Evolutionary conservation across 805 yeast species (phyloP).

Genomic region (Scheffersomyces ergatensis): DNA sequence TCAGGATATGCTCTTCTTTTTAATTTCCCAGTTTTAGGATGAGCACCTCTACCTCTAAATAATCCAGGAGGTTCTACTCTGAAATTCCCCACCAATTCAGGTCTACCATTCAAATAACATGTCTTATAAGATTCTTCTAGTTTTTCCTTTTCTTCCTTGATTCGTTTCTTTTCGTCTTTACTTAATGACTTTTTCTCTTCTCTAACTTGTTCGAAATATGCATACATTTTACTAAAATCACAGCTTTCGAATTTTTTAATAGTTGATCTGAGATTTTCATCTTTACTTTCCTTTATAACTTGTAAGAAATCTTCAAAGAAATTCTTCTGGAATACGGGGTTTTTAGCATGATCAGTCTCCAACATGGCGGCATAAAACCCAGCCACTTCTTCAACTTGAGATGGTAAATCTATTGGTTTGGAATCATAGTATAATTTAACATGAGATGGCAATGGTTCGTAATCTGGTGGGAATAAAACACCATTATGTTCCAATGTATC

Average conservation of each 20-base stretch:
- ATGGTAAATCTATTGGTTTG: slow-evolving; percentile 69
- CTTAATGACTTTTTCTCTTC: slow-evolving; percentile 70
- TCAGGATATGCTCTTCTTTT: slow-evolving; percentile 87
- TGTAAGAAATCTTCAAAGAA: slow-evolving; percentile 76
- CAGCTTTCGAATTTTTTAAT: slow-evolving; percentile 62
- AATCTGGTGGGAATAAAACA: slow-evolving; percentile 89
- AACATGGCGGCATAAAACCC: slow-evolving; percentile 90
- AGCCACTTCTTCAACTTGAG: slow-evolving; percentile 92
- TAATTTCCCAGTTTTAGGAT: slow-evolving; percentile 91
- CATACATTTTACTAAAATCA: slow-evolving; percentile 75
- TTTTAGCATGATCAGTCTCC: slow-evolving; percentile 84
- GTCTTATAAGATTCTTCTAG: slow-evolving; percentile 78
- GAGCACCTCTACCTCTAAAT: slow-evolving; percentile 95
- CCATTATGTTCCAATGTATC: slow-evolving; percentile 83
- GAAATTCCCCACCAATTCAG: slow-evolving; percentile 91
- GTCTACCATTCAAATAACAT: slow-evolving; percentile 81
- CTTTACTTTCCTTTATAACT: slow-evolving; percentile 71
- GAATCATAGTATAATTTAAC: slow-evolving; percentile 78
- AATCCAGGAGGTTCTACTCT: slow-evolving; percentile 95
- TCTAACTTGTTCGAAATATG: slow-evolving; percentile 64
- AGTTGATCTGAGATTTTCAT: slow-evolving; percentile 44
- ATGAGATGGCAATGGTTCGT: slow-evolving; percentile 77
- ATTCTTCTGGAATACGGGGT: slow-evolving; percentile 81
- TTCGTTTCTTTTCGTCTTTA: slow-evolving; percentile 68
- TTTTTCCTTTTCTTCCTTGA: slow-evolving; percentile 71